A percentile compares a stretch with the other conserved stretches of the same genome.
Evolutionary conservation across 2,329 filamentous ascomycete species (phyloP).

Genomic region (Aspergillus viridinutans): DNA sequence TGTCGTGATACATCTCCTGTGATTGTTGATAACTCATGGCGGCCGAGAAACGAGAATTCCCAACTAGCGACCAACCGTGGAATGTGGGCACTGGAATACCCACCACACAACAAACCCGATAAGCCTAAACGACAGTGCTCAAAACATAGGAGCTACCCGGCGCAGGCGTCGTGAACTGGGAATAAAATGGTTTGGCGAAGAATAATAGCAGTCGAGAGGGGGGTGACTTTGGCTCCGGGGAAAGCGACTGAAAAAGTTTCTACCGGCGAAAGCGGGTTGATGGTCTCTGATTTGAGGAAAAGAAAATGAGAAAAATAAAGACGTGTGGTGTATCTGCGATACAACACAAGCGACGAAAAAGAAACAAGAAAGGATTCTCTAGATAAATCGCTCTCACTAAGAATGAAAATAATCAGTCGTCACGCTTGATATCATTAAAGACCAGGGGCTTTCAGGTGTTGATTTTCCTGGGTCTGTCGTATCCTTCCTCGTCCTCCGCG

Average conservation of each 20-base stretch:
- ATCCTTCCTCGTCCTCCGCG: not conserved
- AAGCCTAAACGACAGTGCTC: conserved; percentile 21
- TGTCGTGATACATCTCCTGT: conserved; percentile 63
- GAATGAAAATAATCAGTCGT: conserved; percentile 14
- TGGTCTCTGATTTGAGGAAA: conserved; percentile 3
- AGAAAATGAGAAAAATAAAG: conserved; percentile 12
- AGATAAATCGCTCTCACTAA: conserved; percentile 2
- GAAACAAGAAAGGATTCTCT: conserved; percentile 6
- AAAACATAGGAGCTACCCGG: conserved; percentile 29
- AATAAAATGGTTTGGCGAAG: not conserved
- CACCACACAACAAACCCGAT: conserved; percentile 25
- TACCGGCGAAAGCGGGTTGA: conserved; percentile 1
- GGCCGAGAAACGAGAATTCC: conserved; percentile 21
- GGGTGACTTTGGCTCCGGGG: not conserved
- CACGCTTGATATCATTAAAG: conserved; percentile 11
- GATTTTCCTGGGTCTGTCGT: not conserved
- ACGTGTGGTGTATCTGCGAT: conserved; percentile 4
- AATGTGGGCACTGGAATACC: conserved; percentile 30
- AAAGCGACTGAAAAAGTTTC: conserved; percentile 3
- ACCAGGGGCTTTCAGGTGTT: not conserved
- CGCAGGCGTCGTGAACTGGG: conserved; percentile 3
- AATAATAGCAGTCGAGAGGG: conserved; percentile 8
- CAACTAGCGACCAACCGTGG: conserved; percentile 19
- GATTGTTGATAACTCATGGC: conserved; percentile 39
- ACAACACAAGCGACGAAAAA: conserved; percentile 1